Evolutionary conservation across 345 rosid genomes (phyloP).

Genomic region (Aethionema arabicum): DNA sequence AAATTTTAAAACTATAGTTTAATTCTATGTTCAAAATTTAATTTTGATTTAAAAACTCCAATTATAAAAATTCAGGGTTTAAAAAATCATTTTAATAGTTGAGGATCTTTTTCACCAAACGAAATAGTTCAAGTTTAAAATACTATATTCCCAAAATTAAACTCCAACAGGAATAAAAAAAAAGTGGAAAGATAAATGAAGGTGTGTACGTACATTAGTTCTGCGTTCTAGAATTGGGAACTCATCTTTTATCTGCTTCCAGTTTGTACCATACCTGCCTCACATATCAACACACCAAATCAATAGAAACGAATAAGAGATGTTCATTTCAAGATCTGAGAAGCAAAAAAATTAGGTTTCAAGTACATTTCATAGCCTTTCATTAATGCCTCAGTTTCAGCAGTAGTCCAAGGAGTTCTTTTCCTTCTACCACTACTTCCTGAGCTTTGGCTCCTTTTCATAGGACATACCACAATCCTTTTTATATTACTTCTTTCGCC

Average conservation of each 20-base stretch:
- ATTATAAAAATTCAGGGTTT: no score
- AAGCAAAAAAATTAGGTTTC: slow-evolving; percentile 13
- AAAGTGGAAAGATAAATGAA: slow-evolving; percentile 19
- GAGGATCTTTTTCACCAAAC: no score
- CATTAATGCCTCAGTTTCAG: slow-evolving; percentile 35
- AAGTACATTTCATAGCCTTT: slow-evolving; percentile 37
- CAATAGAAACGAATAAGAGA: slow-evolving; percentile 7
- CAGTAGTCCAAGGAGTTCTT: slow-evolving; percentile 33
- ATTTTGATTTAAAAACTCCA: no score
- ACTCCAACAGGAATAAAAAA: slow-evolving; percentile 8
- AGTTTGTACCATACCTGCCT: slow-evolving; percentile 37
- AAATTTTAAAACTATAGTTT: no score
- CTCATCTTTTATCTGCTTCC: slow-evolving; percentile 36
- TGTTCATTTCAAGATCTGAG: slow-evolving; percentile 19
- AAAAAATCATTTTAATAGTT: no score
- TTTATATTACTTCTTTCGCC: slow-evolving; percentile 17
- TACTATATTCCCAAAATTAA: background rate
- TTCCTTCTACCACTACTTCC: slow-evolving; percentile 26
- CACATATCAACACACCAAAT: slow-evolving; percentile 18
- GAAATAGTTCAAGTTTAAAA: no score
- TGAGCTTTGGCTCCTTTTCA: slow-evolving; percentile 12
- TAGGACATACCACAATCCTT: slow-evolving; percentile 20
- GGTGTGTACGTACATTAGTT: slow-evolving; percentile 35
- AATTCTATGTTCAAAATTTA: no score
- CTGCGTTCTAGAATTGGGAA: slow-evolving; percentile 28